Conservation (phyloP, 306 rosid species). For the Spatholobus suberectus region DNA sequence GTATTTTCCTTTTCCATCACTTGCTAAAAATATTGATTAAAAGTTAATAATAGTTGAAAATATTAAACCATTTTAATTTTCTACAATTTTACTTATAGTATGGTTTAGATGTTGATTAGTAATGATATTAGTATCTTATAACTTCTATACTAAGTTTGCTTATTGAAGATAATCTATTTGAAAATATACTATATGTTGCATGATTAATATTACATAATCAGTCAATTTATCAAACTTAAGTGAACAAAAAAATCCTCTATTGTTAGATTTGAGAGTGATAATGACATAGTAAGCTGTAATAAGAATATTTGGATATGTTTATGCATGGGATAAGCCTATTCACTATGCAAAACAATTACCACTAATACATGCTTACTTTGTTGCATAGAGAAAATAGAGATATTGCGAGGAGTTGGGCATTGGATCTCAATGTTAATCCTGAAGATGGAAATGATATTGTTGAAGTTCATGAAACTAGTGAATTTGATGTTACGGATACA, state of each 20-base stretch:
- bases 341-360: neutral
- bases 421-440: conserved; percentile 9
- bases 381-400: conserved; percentile 12
- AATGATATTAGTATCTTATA: neutral
- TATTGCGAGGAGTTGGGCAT: neutral
- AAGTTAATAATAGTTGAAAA: neutral
- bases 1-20: neutral
- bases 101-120: neutral
- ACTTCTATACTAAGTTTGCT: neutral
- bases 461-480: neutral
- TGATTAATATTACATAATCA: neutral
- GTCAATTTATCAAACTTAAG: neutral
- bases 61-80: neutral
- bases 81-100: neutral
- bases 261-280: neutral
- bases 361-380: conserved; percentile 14
- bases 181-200: neutral
- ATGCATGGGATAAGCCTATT: neutral
- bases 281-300: neutral
- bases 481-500: neutral
- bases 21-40: neutral
- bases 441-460: neutral
- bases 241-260: neutral
- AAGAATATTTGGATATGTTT: neutral
- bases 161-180: neutral